Evolutionary conservation across 2,329 filamentous ascomycete genomes (phyloP), one percentile per base, ranked within the genome.

Genomic region (Colletotrichum sidae): DNA sequence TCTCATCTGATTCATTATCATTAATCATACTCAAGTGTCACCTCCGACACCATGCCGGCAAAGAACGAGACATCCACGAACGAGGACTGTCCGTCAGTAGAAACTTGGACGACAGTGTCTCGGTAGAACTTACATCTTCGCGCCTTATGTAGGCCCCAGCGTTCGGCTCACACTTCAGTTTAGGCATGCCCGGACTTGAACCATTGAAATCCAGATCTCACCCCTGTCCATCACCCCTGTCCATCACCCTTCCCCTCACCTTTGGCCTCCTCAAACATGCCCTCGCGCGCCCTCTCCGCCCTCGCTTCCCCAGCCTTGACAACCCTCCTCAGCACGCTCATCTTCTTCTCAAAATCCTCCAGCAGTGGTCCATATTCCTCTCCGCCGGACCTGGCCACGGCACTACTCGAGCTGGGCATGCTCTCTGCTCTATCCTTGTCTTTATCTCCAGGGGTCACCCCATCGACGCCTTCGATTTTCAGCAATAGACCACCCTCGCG

Each of bases 261-360:
- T 8, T 57, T 59, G 8, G 10, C 64, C 2, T n/a, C 6, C 6
- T 33, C 17, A 11, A 6, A 9, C 10, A 4, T 50, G 13, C 39
- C 54, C 45, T 54, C 55, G 9, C 55, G 34, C 37, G 55, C 68
- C 51, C 64, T 64, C 47, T 59, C 58, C 9, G 52, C 66, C 37
- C 51, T 41, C 10, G 35, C 62, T 61, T 84, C 80, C 3, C 81
- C 80, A n/a, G 83, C 81, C n/a, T 80, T 81, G 8, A 87, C 81
- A 3, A 89, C 82, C 70, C 78, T 84, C 55, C 81, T 81, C 67
- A 90, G 70, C 17, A 86, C 77, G 3, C 67, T 76, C 86, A 90
- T 88, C 49, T 84, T 81, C 64, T 79, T 80, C 58, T 86, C 83
- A 67, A 90, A 90, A 41, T 88, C 84, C 13, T 84, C 83, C 2